Conservation (phyloP, 305 asterid species). For the Stenogyne calaminthoides region DNA sequence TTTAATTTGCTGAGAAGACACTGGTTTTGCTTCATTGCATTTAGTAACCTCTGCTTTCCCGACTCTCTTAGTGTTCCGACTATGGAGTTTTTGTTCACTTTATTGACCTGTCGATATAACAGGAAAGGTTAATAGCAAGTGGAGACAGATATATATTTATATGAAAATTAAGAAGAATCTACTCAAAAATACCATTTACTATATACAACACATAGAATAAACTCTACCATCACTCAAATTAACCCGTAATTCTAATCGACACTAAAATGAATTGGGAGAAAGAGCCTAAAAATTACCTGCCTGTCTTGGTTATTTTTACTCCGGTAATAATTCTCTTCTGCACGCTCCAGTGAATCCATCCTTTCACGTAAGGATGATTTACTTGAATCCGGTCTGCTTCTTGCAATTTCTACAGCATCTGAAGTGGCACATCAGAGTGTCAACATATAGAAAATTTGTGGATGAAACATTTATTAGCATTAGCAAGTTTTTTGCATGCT, state of each 20-base stretch:
- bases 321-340: slow-evolving; percentile 78
- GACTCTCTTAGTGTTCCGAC: slow-evolving; percentile 73
- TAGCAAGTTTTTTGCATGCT: background rate
- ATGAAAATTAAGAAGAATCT: background rate
- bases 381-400: slow-evolving; percentile 43
- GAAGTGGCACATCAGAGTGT: slow-evolving; percentile 31
- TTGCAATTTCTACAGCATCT: slow-evolving; percentile 61
- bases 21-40: slow-evolving; percentile 71
- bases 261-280: background rate
- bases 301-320: slow-evolving; percentile 48
- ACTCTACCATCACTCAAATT: background rate
- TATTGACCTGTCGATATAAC: slow-evolving; percentile 44
- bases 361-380: slow-evolving; percentile 51
- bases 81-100: slow-evolving; percentile 63
- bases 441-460: slow-evolving; percentile 3
- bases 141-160: slow-evolving; percentile 4
- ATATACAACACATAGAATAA: background rate
- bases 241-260: slow-evolving; percentile 5
- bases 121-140: slow-evolving; percentile 16
- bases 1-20: slow-evolving; percentile 44
- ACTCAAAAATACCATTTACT: background rate
- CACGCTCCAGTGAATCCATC: slow-evolving; percentile 71
- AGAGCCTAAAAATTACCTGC: slow-evolving; percentile 47
- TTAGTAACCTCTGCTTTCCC: slow-evolving; percentile 67
- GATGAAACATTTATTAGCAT: background rate